phyloP scores from a whole-genome alignment of 257 asterid genomes.

The Ajuga chamaepitys region DNA sequence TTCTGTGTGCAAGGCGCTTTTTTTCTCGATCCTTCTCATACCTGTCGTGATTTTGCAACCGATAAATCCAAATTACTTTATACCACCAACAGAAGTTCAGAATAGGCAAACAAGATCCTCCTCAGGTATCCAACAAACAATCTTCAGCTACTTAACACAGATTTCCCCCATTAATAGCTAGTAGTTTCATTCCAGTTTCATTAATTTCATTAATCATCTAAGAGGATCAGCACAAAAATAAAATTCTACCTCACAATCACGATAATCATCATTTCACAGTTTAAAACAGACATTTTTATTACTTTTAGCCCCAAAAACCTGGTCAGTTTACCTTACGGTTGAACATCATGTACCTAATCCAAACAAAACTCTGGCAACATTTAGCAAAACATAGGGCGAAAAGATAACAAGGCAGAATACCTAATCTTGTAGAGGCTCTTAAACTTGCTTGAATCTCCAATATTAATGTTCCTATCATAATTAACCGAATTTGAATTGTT shows the following conservation, averaged over 20 bases:
- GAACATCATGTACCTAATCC: neutral
- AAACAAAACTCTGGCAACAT: neutral
- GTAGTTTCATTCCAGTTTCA: neutral
- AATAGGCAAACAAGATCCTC: neutral
- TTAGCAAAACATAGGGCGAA: neutral
- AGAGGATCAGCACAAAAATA: neutral
- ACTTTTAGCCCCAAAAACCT: neutral
- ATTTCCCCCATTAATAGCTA: neutral
- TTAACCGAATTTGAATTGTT: neutral
- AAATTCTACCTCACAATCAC: neutral
- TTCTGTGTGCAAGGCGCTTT: constrained; percentile 55
- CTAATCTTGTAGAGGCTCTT: constrained; percentile 55
- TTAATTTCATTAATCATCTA: neutral
- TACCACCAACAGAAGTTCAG: neutral
- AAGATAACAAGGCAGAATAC: constrained; percentile 16
- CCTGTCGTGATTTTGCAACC: constrained; percentile 18
- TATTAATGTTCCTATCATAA: neutral
- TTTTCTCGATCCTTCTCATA: constrained; percentile 56
- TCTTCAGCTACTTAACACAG: neutral
- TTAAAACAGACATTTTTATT: neutral
- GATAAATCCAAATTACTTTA: neutral
- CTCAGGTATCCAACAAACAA: neutral
- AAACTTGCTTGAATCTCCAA: constrained; percentile 19
- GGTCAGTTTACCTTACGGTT: neutral
- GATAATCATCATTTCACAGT: neutral